Conservation (phyloP, 345 rosid species). For the Diplotaxis tenuifolia region DNA sequence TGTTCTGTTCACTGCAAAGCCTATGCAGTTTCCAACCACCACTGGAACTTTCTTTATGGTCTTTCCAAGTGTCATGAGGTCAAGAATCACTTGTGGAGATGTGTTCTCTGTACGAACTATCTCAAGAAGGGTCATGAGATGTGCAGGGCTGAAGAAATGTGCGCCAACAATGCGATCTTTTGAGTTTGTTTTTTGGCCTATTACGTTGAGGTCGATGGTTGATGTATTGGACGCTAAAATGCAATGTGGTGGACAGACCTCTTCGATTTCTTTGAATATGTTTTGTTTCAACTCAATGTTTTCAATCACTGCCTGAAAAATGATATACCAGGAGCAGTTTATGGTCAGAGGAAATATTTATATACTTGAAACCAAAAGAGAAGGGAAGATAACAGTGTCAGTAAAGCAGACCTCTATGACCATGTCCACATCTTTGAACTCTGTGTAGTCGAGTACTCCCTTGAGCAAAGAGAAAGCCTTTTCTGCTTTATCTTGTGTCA, state of each 20-base stretch:
- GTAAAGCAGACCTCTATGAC: constrained; percentile 71
- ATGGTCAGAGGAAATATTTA: constrained; percentile 8
- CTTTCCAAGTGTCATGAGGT: constrained; percentile 87
- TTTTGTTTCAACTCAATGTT: constrained; percentile 79
- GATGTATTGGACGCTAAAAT: constrained; percentile 94
- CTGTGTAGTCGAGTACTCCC: constrained; percentile 77
- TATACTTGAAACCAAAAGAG: constrained; percentile 24
- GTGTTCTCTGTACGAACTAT: constrained; percentile 79
- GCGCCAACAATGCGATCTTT: constrained; percentile 91
- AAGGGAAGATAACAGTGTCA: neutral
- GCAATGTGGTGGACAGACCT: constrained; percentile 76
- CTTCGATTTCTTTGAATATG: constrained; percentile 81
- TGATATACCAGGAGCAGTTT: constrained; percentile 9
- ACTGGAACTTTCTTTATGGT: constrained; percentile 88
- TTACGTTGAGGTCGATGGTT: constrained; percentile 66
- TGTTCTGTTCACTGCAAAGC: constrained; percentile 89
- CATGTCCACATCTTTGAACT: constrained; percentile 87
- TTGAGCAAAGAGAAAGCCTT: constrained; percentile 75
- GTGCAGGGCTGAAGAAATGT: constrained; percentile 99
- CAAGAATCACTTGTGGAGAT: constrained; percentile 83
- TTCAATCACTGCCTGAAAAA: constrained; percentile 88
- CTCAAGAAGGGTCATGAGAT: constrained; percentile 95
- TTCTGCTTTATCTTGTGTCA: constrained; percentile 64
- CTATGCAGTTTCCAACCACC: constrained; percentile 93
- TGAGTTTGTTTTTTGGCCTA: constrained; percentile 76